Percentiles rank a stretch among this genome's conserved stretches.
These are phyloP conservation scores for Podila minutissima DNA, from an alignment of 192 early-diverging fungal species.

Conservation along the genomic window DNA sequence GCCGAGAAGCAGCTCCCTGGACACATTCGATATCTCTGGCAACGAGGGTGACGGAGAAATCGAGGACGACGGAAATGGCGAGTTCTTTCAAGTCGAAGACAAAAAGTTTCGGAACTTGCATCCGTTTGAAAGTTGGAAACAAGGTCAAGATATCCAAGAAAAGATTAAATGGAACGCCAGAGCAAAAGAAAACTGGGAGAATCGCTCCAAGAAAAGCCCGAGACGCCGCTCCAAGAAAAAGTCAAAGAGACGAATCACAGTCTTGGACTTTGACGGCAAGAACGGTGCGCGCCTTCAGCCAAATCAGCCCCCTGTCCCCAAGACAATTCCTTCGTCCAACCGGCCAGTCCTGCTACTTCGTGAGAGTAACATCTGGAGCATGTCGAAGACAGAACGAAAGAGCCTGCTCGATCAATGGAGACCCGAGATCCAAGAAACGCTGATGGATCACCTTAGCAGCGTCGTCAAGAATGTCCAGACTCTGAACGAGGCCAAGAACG, in stretches of 20 bases:
- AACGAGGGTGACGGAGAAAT: background rate
- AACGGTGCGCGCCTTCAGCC: too few species aligned
- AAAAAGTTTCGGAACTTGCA: background rate
- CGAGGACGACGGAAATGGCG: background rate
- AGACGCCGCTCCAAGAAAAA: background rate
- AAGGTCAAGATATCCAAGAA: conserved; percentile 15
- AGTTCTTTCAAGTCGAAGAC: conserved; percentile 1
- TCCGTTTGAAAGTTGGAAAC: conserved; percentile 19
- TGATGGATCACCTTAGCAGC: conserved; percentile 19
- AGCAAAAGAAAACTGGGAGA: background rate
- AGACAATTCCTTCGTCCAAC: background rate
- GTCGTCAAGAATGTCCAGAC: conserved; percentile 23
- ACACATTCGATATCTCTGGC: background rate
- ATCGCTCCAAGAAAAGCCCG: background rate
- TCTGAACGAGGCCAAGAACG: too few species aligned
- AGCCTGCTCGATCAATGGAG: conserved; percentile 53
- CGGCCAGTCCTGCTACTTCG: conserved; percentile 1
- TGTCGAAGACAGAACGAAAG: conserved; percentile 55
- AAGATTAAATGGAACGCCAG: background rate
- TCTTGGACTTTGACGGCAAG: background rate
- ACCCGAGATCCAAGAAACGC: conserved; percentile 17
- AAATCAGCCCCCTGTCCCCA: background rate
- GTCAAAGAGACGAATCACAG: background rate
- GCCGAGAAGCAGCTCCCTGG: background rate
- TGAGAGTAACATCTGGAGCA: conserved; percentile 31